Evolutionary conservation across 768 basidiomycete species (phyloP).

Genomic region (Suillus paluster): DNA sequence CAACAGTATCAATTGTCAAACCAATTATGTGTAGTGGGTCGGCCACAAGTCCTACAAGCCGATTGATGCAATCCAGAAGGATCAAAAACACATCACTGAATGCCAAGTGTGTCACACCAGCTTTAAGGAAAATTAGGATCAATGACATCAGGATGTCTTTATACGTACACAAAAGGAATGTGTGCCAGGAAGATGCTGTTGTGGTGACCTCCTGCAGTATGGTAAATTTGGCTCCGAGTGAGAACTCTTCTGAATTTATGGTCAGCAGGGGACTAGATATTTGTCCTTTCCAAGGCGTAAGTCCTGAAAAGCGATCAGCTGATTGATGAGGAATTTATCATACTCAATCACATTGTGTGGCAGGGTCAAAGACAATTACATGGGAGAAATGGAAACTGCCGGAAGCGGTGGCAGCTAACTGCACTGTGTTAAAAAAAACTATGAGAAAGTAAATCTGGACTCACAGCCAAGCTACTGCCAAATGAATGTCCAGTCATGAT

Average conservation of each 20-base stretch:
- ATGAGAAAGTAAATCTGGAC: neutral
- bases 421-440: slow-evolving; percentile 1
- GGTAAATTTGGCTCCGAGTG: slow-evolving; percentile 38
- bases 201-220: slow-evolving; percentile 36
- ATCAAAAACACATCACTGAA: slow-evolving; percentile 42
- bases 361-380: slow-evolving; percentile 34
- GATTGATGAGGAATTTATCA: slow-evolving; percentile 31
- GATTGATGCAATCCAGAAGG: slow-evolving; percentile 33
- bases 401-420: slow-evolving; percentile 31
- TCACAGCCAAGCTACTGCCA: slow-evolving; percentile 35
- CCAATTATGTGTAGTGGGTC: slow-evolving; percentile 23
- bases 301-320: slow-evolving; percentile 23
- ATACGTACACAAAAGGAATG: slow-evolving; percentile 15
- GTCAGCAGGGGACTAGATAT: slow-evolving; percentile 40
- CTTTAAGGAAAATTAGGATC: slow-evolving; percentile 12
- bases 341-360: slow-evolving; percentile 26
- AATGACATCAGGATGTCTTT: too few species aligned
- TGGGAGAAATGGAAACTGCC: slow-evolving; percentile 27
- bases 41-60: slow-evolving; percentile 25
- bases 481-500: slow-evolving; percentile 38
- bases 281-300: slow-evolving; percentile 27
- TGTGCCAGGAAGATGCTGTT: slow-evolving; percentile 2
- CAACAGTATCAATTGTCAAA: slow-evolving; percentile 22
- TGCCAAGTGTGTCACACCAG: slow-evolving; percentile 36
- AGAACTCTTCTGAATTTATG: slow-evolving; percentile 47